phyloP scores from a whole-genome alignment of 1,139 yeast species.

The Debaryomycetaceae sp. region DNA sequence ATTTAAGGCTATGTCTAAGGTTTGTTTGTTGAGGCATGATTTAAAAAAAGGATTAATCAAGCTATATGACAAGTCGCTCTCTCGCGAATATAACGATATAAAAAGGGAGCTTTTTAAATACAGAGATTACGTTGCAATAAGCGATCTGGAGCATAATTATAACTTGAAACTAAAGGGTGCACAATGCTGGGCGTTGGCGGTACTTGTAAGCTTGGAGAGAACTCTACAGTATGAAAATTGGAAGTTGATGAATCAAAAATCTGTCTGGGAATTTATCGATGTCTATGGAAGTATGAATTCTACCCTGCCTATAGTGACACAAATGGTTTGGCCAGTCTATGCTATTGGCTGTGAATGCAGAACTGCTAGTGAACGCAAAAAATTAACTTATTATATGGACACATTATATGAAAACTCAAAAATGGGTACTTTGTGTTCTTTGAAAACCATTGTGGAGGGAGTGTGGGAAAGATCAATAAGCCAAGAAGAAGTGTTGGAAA shows the following conservation, averaged over 20 bases:
- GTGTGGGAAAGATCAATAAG: conserved; percentile 39
- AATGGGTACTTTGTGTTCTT: conserved; percentile 48
- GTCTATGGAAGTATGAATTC: conserved; percentile 43
- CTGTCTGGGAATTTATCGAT: conserved; percentile 43
- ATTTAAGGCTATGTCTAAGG: conserved; percentile 39
- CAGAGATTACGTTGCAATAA: conserved; percentile 42
- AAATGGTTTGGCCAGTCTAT: conserved; percentile 60
- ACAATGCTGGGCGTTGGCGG: conserved; percentile 54
- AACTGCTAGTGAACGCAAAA: conserved; percentile 23
- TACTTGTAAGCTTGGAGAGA: conserved; percentile 34
- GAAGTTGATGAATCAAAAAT: conserved; percentile 18
- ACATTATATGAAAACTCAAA: conserved; percentile 43
- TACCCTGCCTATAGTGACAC: conserved; percentile 46
- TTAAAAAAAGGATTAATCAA: conserved; percentile 10
- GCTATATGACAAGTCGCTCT: not conserved
- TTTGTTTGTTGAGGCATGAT: conserved; percentile 39
- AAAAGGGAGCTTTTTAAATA: conserved; percentile 33
- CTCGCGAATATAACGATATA: conserved; percentile 22
- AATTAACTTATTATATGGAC: conserved; percentile 30
- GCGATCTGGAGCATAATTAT: conserved; percentile 22
- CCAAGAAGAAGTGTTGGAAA: conserved; percentile 39
- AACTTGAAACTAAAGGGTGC: conserved; percentile 42
- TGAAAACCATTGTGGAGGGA: conserved; percentile 34
- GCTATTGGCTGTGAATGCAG: conserved; percentile 43
- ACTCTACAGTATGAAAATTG: conserved; percentile 22